These are phyloP conservation scores for Anastatica hierochuntica DNA, from an alignment of 345 rosid genomes.

Conservation along the genomic window DNA sequence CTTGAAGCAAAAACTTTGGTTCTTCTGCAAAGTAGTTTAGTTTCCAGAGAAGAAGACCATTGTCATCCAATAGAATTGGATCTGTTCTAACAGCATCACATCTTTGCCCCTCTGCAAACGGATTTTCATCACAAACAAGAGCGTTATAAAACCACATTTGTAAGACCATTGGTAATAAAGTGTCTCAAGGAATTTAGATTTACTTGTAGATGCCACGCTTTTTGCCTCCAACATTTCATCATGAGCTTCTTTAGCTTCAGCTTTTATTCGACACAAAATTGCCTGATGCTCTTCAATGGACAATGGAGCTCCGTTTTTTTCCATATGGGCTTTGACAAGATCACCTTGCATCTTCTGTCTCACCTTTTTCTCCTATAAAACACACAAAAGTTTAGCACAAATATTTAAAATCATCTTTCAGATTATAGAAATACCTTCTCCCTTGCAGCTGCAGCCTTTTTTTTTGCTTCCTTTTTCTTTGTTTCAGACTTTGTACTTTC, in stretches of 20 bases:
- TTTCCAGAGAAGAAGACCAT: constrained; percentile 54
- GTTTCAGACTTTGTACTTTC: constrained; percentile 23
- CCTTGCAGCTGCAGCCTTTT: constrained; percentile 36
- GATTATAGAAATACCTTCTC: too few relatives aligned
- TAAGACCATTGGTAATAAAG: neutral
- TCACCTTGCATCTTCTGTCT: constrained; percentile 51
- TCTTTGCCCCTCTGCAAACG: constrained; percentile 32
- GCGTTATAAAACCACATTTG: neutral
- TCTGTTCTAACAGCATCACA: constrained; percentile 69
- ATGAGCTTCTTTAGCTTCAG: constrained; percentile 47
- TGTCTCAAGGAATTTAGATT: constrained; percentile 3
- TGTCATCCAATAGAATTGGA: constrained; percentile 33
- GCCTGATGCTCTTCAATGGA: constrained; percentile 50
- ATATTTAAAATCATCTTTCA: too few relatives aligned
- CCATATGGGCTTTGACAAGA: constrained; percentile 46
- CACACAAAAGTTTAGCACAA: neutral
- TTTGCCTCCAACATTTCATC: constrained; percentile 43
- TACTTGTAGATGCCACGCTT: constrained; percentile 38
- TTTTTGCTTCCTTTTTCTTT: neutral
- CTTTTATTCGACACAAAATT: constrained; percentile 42
- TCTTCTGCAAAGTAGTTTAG: constrained; percentile 34
- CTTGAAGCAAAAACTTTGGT: constrained; percentile 54
- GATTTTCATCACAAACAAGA: neutral
- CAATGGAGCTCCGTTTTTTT: constrained; percentile 40
- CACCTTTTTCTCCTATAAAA: constrained; percentile 44